phyloP scores from a whole-genome alignment of 2,329 filamentous ascomycete species.

The Alternaria sp. region DNA sequence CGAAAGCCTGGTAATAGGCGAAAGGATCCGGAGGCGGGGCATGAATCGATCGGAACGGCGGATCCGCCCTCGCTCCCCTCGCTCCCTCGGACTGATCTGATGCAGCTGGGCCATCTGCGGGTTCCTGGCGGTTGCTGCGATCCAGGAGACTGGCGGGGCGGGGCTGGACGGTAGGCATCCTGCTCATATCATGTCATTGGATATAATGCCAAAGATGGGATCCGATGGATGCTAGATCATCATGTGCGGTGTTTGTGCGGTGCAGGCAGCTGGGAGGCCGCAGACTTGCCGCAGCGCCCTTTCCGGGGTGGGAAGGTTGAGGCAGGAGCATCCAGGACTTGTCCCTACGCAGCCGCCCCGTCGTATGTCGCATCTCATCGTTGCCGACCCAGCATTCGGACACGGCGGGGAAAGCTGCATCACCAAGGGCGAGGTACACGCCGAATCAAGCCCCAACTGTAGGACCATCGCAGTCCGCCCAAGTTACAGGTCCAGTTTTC shows the following conservation, averaged over 20 bases:
- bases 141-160: slow-evolving; percentile 19
- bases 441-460: slow-evolving; percentile 2
- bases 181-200: slow-evolving; percentile 18
- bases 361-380: slow-evolving; percentile 1
- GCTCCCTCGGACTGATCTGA: slow-evolving; percentile 14
- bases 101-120: slow-evolving; percentile 19
- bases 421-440: background rate
- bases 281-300: slow-evolving; percentile 5
- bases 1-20: slow-evolving; percentile 33
- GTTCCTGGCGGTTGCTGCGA: slow-evolving; percentile 22
- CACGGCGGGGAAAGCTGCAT: background rate
- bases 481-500: slow-evolving; percentile 1
- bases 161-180: slow-evolving; percentile 9
- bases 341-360: background rate
- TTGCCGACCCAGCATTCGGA: slow-evolving; percentile 5
- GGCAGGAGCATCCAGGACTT: background rate
- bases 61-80: slow-evolving; percentile 10
- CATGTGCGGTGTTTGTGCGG: slow-evolving; percentile 1
- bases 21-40: slow-evolving; percentile 29
- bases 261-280: slow-evolving; percentile 7
- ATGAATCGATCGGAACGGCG: slow-evolving; percentile 14
- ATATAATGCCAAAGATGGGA: slow-evolving; percentile 23
- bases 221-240: slow-evolving; percentile 26
- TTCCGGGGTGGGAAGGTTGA: background rate
- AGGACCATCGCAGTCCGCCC: slow-evolving; percentile 6